Conservation (phyloP, 352 stramenopile species). For the Phytophthora boehmeriae region DNA sequence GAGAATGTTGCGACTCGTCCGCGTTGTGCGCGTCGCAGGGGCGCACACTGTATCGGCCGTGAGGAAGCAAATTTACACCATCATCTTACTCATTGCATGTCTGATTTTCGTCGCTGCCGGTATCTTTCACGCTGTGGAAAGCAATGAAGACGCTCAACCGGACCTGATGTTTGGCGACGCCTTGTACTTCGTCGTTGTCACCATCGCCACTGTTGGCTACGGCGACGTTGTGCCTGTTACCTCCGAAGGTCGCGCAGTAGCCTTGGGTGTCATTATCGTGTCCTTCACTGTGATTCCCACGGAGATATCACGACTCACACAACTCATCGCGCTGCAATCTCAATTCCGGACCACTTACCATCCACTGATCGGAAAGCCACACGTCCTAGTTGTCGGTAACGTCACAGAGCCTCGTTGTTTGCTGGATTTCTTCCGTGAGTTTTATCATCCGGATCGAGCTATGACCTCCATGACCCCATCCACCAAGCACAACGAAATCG, state of each 20-base stretch:
- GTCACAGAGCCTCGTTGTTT: slow-evolving; percentile 53
- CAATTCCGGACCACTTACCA: slow-evolving; percentile 67
- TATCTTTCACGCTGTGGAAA: slow-evolving; percentile 64
- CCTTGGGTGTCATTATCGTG: slow-evolving; percentile 56
- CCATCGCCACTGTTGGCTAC: slow-evolving; percentile 61
- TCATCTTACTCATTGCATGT: slow-evolving; percentile 66
- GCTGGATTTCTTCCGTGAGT: slow-evolving; percentile 67
- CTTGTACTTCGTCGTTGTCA: slow-evolving; percentile 70
- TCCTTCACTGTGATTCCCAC: slow-evolving; percentile 63
- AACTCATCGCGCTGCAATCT: slow-evolving; percentile 67
- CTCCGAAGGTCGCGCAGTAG: slow-evolving; percentile 42
- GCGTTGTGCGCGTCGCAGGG: slow-evolving; percentile 52
- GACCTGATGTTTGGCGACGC: slow-evolving; percentile 58
- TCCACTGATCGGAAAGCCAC: slow-evolving; percentile 53
- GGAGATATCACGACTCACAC: slow-evolving; percentile 56
- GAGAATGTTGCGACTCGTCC: slow-evolving; percentile 57
- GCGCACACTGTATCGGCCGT: slow-evolving; percentile 58
- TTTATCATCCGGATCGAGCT: slow-evolving; percentile 66
- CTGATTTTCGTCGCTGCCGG: slow-evolving; percentile 70
- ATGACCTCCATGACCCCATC: slow-evolving; percentile 21
- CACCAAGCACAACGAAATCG: slow-evolving; percentile 12
- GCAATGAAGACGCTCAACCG: slow-evolving; percentile 23
- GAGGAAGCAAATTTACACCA: slow-evolving; percentile 69
- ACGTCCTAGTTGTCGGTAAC: slow-evolving; percentile 63
- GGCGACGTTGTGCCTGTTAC: slow-evolving; percentile 58